Evolutionary conservation across 192 early-diverging fungal genomes (phyloP).

Genomic region (Nowakowskiella sp.): DNA sequence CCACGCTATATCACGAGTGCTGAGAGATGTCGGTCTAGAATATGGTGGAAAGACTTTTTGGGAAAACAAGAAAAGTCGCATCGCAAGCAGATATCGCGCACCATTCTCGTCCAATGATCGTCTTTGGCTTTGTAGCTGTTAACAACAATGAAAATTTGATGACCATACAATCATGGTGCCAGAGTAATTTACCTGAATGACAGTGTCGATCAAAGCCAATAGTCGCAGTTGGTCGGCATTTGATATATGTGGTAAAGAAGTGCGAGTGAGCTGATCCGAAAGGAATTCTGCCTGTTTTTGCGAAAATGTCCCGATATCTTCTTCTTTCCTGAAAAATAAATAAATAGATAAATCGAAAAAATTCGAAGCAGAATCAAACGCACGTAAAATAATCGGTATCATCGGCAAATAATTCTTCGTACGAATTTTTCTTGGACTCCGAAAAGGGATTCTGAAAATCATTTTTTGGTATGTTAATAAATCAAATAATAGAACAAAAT

Average conservation of each 20-base stretch:
- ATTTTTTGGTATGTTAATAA: constrained; percentile 8
- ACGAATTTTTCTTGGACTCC: constrained; percentile 24
- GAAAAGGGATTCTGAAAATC: too few relatives aligned
- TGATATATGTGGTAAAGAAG: constrained; percentile 54
- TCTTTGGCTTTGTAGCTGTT: constrained; percentile 62
- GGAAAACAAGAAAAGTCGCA: constrained; percentile 58
- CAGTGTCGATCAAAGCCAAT: constrained; percentile 68
- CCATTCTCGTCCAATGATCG: constrained; percentile 80
- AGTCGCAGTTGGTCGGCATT: constrained; percentile 63
- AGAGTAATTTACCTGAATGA: constrained; percentile 40
- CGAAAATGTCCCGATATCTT: constrained; percentile 26
- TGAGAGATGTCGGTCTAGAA: constrained; percentile 20
- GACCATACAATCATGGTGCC: constrained; percentile 7
- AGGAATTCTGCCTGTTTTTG: constrained; percentile 36
- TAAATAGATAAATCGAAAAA: constrained; percentile 2
- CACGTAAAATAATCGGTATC: constrained; percentile 27
- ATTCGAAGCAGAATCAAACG: constrained; percentile 6
- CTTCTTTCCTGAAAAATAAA: constrained; percentile 10
- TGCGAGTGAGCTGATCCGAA: constrained; percentile 44
- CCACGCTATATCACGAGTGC: constrained; percentile 65
- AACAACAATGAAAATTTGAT: constrained; percentile 12
- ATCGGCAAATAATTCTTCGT: constrained; percentile 54
- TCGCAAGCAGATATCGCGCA: constrained; percentile 65
- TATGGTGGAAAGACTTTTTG: constrained; percentile 6
- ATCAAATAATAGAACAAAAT: too few relatives aligned